These are phyloP conservation scores for sweet orange (Citrus sinensis) DNA, from an alignment of 345 rosid genomes.

Conservation along the genomic window DVS_A1.0 CM039165.1:38349501-38350000, in stretches of 20 bases:
- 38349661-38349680: constrained; percentile 39
- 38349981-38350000: constrained; percentile 85
- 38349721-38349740: constrained; percentile 66
- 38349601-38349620: constrained; percentile 86
- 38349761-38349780: constrained; percentile 93
- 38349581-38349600: constrained; percentile 62
- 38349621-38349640: constrained; percentile 78
- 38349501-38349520: constrained; percentile 47
- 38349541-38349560: constrained; percentile 83
- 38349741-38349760: constrained; percentile 83
- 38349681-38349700: constrained; percentile 48
- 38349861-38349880: constrained; percentile 86
- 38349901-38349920: constrained; percentile 96
- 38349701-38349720: constrained; percentile 83
- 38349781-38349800: constrained; percentile 97
- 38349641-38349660: constrained; percentile 36
- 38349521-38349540: constrained; percentile 80
- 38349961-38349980: constrained; percentile 84
- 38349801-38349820: constrained; percentile 75
- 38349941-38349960: constrained; percentile 74
- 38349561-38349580: constrained; percentile 64
- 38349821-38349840: constrained; percentile 85
- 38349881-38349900: constrained; percentile 84
- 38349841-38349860: constrained; percentile 94
- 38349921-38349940: constrained; percentile 72